Conservation (phyloP, 1,139 yeast genomes). For the Martiniozyma asiatica region DNA sequence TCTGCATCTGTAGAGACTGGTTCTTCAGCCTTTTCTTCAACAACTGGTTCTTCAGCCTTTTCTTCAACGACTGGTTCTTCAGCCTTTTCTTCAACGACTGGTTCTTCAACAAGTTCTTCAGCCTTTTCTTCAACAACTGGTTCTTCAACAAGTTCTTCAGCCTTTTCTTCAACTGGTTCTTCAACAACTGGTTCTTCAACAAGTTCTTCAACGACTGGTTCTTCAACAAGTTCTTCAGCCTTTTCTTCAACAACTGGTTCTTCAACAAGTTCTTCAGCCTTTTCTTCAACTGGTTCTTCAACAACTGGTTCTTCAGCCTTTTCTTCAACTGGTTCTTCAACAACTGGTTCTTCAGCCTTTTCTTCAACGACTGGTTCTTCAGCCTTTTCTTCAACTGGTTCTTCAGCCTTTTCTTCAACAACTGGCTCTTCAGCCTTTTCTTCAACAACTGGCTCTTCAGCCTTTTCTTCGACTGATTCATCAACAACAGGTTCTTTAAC, state of each 20-base stretch:
- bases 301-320: constrained; percentile 2
- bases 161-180: constrained; percentile 2
- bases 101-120: constrained; percentile 3
- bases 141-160: constrained; percentile 4
- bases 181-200: constrained; percentile 5
- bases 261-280: constrained; percentile 4
- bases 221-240: constrained; percentile 5
- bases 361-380: constrained; percentile 2
- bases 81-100: constrained; percentile 1
- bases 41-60: constrained; percentile 1
- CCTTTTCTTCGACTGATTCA: background rate
- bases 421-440: constrained; percentile 2
- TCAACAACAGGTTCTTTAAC: constrained; percentile 2
- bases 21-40: background rate
- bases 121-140: constrained; percentile 4
- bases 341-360: constrained; percentile 2
- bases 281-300: constrained; percentile 5
- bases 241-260: constrained; percentile 1
- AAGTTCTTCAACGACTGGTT: constrained; percentile 4
- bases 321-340: constrained; percentile 2
- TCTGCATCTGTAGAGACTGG: constrained; percentile 3
- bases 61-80: constrained; percentile 2
- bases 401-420: constrained; percentile 3
- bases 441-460: constrained; percentile 1
- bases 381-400: constrained; percentile 1